Evolutionary conservation across 2,329 filamentous ascomycete genomes (phyloP), one percentile per base, ranked within the genome.

Genomic region (Westerdykella ornata): DNA sequence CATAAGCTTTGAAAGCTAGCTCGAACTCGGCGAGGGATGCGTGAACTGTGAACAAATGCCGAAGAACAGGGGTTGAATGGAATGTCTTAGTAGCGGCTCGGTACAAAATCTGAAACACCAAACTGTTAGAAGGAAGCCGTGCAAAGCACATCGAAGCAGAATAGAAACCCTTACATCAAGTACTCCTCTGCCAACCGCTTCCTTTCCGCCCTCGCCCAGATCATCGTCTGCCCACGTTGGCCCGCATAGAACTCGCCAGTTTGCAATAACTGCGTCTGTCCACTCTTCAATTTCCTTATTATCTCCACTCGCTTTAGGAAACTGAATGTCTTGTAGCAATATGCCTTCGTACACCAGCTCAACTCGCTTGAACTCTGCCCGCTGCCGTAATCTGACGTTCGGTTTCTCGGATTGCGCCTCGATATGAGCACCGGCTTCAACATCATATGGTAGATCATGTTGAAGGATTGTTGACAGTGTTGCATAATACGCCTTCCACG

Each of bases 11-110:
- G 63, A 94, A 82, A 1, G 89, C 89, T 37, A 97, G 72, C 42
- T 95, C 87, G 51, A 96, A 97, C 53, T 98, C 90, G 7, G 88
- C 88, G 14, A 96, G 73, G 2, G 88, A 79, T 14, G 90, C 74
- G 63, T 98, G 92, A 2, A 95, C 84, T 9, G 81, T 83, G 60
- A 97, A 97, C 0, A 98, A 74, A 55, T 89, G 80, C 43, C 90
- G 78, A 20, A 98, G 71, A 47, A 97, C 85, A 8, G 88, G 73
- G 1, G 90, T 94, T 1, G 92, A 98, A 66, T 98, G 92, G 59
- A 92, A 98, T 0, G 89, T 95, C 65, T 92, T 95, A 8, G 85
- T 88, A 6, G 90, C 87, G 16, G 89, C 87, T 30, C 84, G 84
- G 65, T 97, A 98, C 5, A 98, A 74, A 19, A 88, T 85, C 64